These are phyloP conservation scores for Sporothrix luriei DNA, from an alignment of 2,329 filamentous ascomycete genomes.

Conservation along the genomic window DNA sequence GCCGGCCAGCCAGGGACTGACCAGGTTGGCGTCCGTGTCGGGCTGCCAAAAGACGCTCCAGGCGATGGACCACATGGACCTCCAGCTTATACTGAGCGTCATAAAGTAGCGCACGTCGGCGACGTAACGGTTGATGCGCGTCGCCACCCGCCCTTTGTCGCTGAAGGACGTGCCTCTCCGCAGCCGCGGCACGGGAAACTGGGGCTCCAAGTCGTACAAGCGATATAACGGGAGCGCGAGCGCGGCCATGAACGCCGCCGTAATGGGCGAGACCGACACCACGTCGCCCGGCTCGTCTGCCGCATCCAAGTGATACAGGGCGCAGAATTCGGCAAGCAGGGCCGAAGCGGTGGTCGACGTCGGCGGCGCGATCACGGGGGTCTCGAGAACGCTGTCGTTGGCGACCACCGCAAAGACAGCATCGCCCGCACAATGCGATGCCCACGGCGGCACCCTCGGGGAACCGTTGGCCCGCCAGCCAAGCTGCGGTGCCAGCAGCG, in stretches of 20 bases:
- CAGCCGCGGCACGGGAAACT: slow-evolving; percentile 16
- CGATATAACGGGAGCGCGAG: slow-evolving; percentile 25
- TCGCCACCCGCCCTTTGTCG: neutral
- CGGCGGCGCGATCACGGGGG: slow-evolving; percentile 4
- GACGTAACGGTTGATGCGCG: slow-evolving; percentile 27
- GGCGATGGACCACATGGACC: slow-evolving; percentile 38
- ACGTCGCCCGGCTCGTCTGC: neutral
- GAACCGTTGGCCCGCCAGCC: slow-evolving; percentile 24
- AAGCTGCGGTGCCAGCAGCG: slow-evolving; percentile 31
- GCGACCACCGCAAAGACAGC: slow-evolving; percentile 2
- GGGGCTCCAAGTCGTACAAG: slow-evolving; percentile 16
- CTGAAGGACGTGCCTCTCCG: neutral
- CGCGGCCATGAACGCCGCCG: slow-evolving; percentile 28
- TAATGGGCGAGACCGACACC: slow-evolving; percentile 17
- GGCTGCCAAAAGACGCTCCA: slow-evolving; percentile 44
- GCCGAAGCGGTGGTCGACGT: slow-evolving; percentile 17
- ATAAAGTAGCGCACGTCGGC: slow-evolving; percentile 39
- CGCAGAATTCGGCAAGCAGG: slow-evolving; percentile 25
- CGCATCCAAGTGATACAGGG: slow-evolving; percentile 6
- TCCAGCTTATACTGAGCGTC: slow-evolving; percentile 41
- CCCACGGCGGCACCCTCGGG: slow-evolving; percentile 15
- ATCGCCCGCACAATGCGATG: slow-evolving; percentile 21
- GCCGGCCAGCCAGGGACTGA: slow-evolving; percentile 41
- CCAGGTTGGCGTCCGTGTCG: slow-evolving; percentile 40
- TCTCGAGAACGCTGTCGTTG: slow-evolving; percentile 22